phyloP scores from a whole-genome alignment of 1,139 yeast species.

The Hemisphaericaspora subhashii region DNA sequence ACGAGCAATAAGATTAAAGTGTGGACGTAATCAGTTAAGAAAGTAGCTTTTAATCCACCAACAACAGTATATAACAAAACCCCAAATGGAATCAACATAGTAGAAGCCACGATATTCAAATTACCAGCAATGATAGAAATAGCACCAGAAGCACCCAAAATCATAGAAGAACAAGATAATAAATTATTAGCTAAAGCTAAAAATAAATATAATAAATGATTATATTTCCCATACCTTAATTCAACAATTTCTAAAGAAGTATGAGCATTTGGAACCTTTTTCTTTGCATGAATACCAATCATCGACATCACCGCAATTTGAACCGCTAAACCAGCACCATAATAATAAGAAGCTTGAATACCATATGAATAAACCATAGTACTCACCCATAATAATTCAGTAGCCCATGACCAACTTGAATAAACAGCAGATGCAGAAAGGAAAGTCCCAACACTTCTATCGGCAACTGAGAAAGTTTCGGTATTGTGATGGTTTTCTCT shows the following conservation, averaged over 20 bases:
- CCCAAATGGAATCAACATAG: slow-evolving; percentile 39
- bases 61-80: slow-evolving; percentile 37
- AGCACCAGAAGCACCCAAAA: slow-evolving; percentile 38
- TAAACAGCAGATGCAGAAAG: slow-evolving; percentile 30
- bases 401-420: slow-evolving; percentile 33
- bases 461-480: slow-evolving; percentile 32
- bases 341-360: slow-evolving; percentile 27
- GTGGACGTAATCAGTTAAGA: slow-evolving; percentile 37
- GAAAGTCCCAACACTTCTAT: slow-evolving; percentile 26
- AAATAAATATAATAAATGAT: slow-evolving; percentile 32
- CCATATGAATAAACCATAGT: slow-evolving; percentile 32
- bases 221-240: slow-evolving; percentile 29
- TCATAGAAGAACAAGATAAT: slow-evolving; percentile 34
- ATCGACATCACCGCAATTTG: slow-evolving; percentile 31
- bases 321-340: slow-evolving; percentile 29
- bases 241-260: slow-evolving; percentile 32
- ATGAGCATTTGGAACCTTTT: slow-evolving; percentile 30
- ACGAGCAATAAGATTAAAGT: slow-evolving; percentile 34
- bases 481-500: slow-evolving; percentile 30
- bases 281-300: slow-evolving; percentile 31
- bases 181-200: slow-evolving; percentile 33
- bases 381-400: slow-evolving; percentile 27
- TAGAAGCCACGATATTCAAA: slow-evolving; percentile 32
- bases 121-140: slow-evolving; percentile 35
- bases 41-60: slow-evolving; percentile 44